These are phyloP conservation scores for Telopea speciosissima DNA, from an alignment of 177 flowering plant genomes.

Conservation along the genomic window DNA sequence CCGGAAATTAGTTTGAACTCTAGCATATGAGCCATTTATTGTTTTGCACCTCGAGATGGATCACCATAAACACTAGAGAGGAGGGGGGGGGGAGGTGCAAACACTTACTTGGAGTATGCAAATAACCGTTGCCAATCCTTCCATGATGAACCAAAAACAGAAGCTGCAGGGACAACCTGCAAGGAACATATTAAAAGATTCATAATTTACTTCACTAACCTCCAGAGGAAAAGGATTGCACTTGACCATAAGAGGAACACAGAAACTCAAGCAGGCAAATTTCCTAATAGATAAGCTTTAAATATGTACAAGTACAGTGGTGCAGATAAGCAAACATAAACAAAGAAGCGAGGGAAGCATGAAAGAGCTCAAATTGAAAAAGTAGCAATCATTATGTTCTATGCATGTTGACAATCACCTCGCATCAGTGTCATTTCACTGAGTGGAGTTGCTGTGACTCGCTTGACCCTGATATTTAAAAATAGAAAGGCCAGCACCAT, in stretches of 20 bases:
- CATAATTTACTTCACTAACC: constrained; percentile 7
- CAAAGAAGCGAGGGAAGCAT: background rate
- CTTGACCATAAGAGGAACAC: background rate
- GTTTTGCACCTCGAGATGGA: background rate
- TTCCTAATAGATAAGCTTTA: background rate
- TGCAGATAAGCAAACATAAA: background rate
- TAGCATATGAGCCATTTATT: constrained; percentile 5
- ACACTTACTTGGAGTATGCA: constrained; percentile 58
- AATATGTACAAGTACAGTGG: background rate
- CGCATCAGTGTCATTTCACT: background rate
- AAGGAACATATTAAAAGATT: constrained; percentile 8
- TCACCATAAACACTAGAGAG: background rate
- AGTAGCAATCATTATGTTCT: background rate
- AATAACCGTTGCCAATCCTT: constrained; percentile 76
- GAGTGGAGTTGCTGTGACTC: background rate
- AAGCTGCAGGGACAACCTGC: constrained; percentile 80
- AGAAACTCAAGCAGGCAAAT: background rate
- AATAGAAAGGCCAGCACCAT: background rate
- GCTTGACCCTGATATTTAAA: background rate
- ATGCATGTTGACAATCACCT: background rate
- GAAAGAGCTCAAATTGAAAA: background rate
- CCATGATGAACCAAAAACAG: constrained; percentile 82
- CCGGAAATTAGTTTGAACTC: background rate
- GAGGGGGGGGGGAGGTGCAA: background rate
- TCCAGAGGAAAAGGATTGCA: background rate